Evolutionary conservation across 2,329 filamentous ascomycete species (phyloP).

Genomic region (Ophiostoma pallidulum): DNA sequence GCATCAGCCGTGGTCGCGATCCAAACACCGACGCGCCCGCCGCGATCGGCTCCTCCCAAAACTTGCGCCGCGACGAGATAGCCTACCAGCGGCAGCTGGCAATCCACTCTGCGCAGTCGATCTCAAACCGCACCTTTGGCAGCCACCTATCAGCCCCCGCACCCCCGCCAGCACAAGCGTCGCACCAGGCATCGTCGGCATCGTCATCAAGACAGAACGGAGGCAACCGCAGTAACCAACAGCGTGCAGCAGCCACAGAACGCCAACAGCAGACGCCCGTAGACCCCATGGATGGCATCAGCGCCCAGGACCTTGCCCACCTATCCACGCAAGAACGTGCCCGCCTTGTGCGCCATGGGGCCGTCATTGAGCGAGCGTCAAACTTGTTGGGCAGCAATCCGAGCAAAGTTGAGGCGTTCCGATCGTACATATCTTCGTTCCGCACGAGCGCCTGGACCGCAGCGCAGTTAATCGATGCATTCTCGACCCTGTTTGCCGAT

Average conservation of each 20-base stretch:
- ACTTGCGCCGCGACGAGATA: slow-evolving; percentile 74
- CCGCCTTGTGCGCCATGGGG: slow-evolving; percentile 66
- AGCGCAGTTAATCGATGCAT: slow-evolving; percentile 70
- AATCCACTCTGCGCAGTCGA: slow-evolving; percentile 77
- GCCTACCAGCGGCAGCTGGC: slow-evolving; percentile 89
- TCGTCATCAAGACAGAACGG: background rate
- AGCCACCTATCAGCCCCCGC: slow-evolving; percentile 61
- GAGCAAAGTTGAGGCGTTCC: slow-evolving; percentile 68
- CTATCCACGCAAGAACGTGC: slow-evolving; percentile 71
- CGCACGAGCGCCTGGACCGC: slow-evolving; percentile 60
- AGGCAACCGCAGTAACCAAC: background rate
- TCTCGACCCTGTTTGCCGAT: slow-evolving; percentile 76
- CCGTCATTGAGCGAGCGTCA: slow-evolving; percentile 76
- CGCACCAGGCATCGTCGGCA: slow-evolving; percentile 13
- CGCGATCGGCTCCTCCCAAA: slow-evolving; percentile 67
- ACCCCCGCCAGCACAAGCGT: slow-evolving; percentile 20
- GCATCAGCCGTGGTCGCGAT: slow-evolving; percentile 60
- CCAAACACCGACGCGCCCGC: slow-evolving; percentile 69
- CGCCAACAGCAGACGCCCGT: slow-evolving; percentile 1
- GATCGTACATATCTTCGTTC: slow-evolving; percentile 69
- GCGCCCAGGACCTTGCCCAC: slow-evolving; percentile 38
- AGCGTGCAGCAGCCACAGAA: background rate
- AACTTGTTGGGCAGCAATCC: slow-evolving; percentile 71
- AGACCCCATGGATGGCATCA: slow-evolving; percentile 41
- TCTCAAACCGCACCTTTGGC: slow-evolving; percentile 72